Base-by-base conservation (phyloP, 306 rosid species). In the Inga laurina region DNA sequence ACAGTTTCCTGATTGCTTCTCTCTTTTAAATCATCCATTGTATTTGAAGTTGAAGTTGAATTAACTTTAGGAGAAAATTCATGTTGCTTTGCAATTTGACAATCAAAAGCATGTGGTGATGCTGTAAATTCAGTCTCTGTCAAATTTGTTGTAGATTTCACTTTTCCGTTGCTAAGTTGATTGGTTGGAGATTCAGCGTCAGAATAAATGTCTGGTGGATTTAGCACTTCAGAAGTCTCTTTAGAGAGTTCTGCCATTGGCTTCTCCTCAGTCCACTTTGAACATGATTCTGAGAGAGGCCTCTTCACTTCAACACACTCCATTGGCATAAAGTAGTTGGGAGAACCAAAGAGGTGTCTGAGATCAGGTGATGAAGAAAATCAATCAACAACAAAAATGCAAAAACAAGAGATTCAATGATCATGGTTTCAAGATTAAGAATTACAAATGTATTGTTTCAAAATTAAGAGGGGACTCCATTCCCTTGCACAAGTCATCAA, bases 261-360 rank as follows among this genome's bases (percentile, higher is more conserved):
- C 44, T 18, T 79, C 75, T 11, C 57, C 80, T 81, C 83, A 13
- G 77, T 66, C 70, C 45, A 83, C 77, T 18, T 61, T 56, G 80
- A 61, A 67, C 88, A 69, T 51, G 83, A 75, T 82, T 88, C 84
- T 66, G 87, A 75, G 34, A 24, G 34, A 12, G 86, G 59, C 52
- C 85, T 78, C 43, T 82, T 73, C 70, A 68, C 83, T 62, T 88
- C 87, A 70, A 78, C 84, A 67, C 80, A 86, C 86, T 89, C 98
- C 98, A 93, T 93, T 79, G 56, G 82, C 45, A 48, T 76, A 73
- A 82, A 16, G 44, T 71, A 72, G 76, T 48, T 61, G 56, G 80
- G 81, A 76, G 76, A 41, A 83, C 87, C 54, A 45, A 39, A 61
- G 76, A 72, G 74, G 44, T 69, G 70, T 79, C 90, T 90, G 37